phyloP scores from a whole-genome alignment of 1,284 basidiomycete genomes.

The Pseudozyma thailandica region DNA sequence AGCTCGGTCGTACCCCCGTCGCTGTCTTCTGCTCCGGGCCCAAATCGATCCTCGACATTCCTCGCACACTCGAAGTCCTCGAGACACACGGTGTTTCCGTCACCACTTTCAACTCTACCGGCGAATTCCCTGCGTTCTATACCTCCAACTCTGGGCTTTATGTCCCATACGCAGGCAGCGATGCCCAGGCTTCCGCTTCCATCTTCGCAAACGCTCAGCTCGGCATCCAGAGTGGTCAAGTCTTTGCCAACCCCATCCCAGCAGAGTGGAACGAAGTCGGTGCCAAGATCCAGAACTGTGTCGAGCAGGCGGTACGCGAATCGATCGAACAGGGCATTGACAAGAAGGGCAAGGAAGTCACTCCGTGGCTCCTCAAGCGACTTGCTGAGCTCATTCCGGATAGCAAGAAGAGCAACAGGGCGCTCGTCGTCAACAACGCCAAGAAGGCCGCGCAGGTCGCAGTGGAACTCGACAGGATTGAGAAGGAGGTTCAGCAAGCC shows the following conservation, averaged over 20 bases:
- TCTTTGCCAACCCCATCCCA: constrained; percentile 93
- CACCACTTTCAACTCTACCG: constrained; percentile 78
- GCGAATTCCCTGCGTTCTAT: constrained; percentile 92
- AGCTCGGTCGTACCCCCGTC: constrained; percentile 61
- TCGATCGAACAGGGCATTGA: constrained; percentile 83
- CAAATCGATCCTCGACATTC: constrained; percentile 94
- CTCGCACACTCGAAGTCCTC: constrained; percentile 89
- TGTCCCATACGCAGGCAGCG: constrained; percentile 70
- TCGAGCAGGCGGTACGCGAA: constrained; percentile 86
- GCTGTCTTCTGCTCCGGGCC: constrained; percentile 90
- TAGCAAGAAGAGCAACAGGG: constrained; percentile 76
- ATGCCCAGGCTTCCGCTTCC: constrained; percentile 41
- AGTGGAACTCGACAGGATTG: constrained; percentile 77
- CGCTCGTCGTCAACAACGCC: constrained; percentile 91
- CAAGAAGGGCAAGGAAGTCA: constrained; percentile 86
- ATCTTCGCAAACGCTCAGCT: constrained; percentile 76
- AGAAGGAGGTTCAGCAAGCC: constrained; percentile 20
- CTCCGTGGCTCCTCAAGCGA: constrained; percentile 90
- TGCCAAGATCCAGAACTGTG: constrained; percentile 78
- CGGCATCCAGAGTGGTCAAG: constrained; percentile 58
- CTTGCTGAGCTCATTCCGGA: constrained; percentile 85
- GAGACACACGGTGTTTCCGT: constrained; percentile 97
- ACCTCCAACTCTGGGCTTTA: constrained; percentile 82
- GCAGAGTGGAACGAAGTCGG: constrained; percentile 78
- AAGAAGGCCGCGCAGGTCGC: constrained; percentile 85